Evolutionary conservation across 345 rosid genomes (phyloP).

Genomic region (Gossypium herbaceum): DNA sequence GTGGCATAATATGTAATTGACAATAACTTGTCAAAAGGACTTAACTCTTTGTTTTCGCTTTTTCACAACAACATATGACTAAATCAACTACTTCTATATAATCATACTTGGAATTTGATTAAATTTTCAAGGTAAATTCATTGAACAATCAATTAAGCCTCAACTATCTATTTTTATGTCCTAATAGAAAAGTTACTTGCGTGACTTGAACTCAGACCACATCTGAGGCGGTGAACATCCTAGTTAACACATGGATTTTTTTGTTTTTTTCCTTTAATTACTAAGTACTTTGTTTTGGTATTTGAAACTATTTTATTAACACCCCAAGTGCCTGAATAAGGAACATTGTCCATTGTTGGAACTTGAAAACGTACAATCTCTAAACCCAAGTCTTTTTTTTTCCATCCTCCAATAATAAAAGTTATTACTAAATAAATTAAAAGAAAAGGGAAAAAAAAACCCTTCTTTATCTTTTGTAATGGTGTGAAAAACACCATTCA

Average conservation of each 20-base stretch:
- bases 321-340: neutral
- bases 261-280: neutral
- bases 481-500: constrained; percentile 19
- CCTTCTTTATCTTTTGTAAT: neutral
- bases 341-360: constrained; percentile 1
- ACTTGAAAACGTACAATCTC: neutral
- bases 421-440: neutral
- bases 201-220: rapidly evolving
- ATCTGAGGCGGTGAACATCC: rapidly evolving
- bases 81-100: too few relatives aligned
- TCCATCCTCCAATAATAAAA: neutral
- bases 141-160: neutral
- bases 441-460: neutral
- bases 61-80: too few relatives aligned
- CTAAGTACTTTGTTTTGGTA: neutral
- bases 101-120: too few relatives aligned
- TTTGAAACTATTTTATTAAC: neutral
- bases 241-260: too few relatives aligned
- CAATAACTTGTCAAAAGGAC: too few relatives aligned
- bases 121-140: neutral
- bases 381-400: neutral
- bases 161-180: neutral
- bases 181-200: too few relatives aligned
- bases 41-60: too few relatives aligned
- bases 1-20: too few relatives aligned